Conservation (phyloP, 2,329 filamentous ascomycete genomes). For the Neonectria coccinea region DNA sequence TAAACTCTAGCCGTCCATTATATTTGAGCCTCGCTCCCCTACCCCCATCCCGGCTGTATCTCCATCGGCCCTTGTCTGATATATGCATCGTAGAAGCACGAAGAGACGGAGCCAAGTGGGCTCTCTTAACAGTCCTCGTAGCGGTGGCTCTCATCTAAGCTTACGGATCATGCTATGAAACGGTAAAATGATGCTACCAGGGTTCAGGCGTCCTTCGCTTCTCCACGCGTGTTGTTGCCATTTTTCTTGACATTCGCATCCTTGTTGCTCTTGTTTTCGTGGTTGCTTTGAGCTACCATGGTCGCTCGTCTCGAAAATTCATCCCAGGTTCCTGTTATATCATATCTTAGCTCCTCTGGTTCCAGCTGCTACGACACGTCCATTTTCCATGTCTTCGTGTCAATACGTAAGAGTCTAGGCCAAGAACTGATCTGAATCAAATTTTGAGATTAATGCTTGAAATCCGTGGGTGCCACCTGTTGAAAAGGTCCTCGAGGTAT, state of each 20-base stretch:
- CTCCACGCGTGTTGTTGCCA: slow-evolving; percentile 7
- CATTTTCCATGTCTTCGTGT: slow-evolving; percentile 51
- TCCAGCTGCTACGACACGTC: slow-evolving; percentile 55
- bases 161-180: background rate
- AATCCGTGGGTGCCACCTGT: background rate
- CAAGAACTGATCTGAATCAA: background rate
- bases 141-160: background rate
- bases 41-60: slow-evolving; percentile 1
- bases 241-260: slow-evolving; percentile 13
- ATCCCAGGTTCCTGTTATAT: slow-evolving; percentile 33
- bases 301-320: slow-evolving; percentile 52
- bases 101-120: background rate
- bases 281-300: slow-evolving; percentile 51
- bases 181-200: background rate
- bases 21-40: slow-evolving; percentile 3
- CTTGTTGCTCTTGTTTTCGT: slow-evolving; percentile 30
- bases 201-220: slow-evolving; percentile 7
- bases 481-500: background rate
- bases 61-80: background rate
- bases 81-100: background rate
- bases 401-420: background rate
- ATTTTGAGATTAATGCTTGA: background rate
- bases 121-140: background rate
- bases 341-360: slow-evolving; percentile 57
- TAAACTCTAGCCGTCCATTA: background rate